Evolutionary conservation across 805 yeast species (phyloP).

Genomic region (Teunomyces barrocoloradensis): DNA sequence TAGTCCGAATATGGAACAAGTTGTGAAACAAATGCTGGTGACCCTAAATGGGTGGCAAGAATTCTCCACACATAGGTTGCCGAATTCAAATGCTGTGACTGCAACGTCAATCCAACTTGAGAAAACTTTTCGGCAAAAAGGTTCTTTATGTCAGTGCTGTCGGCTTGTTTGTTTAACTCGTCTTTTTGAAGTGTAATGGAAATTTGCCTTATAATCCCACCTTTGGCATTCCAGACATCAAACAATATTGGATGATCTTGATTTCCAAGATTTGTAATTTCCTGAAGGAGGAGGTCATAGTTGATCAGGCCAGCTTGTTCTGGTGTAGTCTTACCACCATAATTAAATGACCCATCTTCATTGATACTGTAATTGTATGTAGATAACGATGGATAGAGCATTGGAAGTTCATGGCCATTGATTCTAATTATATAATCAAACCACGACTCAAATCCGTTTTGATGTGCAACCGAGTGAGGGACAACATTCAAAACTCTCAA

Average conservation of each 20-base stretch:
- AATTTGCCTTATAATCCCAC: constrained; percentile 50
- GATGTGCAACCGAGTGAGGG: constrained; percentile 36
- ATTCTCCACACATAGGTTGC: constrained; percentile 89
- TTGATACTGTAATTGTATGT: constrained; percentile 29
- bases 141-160: constrained; percentile 1
- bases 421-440: constrained; percentile 85
- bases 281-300: constrained; percentile 42
- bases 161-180: constrained; percentile 4
- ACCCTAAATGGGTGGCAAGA: constrained; percentile 62
- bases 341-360: constrained; percentile 41
- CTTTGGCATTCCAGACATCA: constrained; percentile 85
- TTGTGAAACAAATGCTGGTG: constrained; percentile 84
- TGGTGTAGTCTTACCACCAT: constrained; percentile 31
- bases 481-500: constrained; percentile 37
- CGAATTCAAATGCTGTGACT: constrained; percentile 71
- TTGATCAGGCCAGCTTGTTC: constrained; percentile 39
- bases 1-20: constrained; percentile 84
- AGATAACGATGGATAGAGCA: constrained; percentile 31
- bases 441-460: constrained; percentile 63
- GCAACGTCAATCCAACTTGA: constrained; percentile 64
- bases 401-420: constrained; percentile 63
- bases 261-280: constrained; percentile 33
- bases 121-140: constrained; percentile 37
- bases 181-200: constrained; percentile 20
- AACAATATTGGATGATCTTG: constrained; percentile 45